Base-by-base conservation (phyloP, 768 basidiomycete genomes). In the Floccularia luteovirens region DNA sequence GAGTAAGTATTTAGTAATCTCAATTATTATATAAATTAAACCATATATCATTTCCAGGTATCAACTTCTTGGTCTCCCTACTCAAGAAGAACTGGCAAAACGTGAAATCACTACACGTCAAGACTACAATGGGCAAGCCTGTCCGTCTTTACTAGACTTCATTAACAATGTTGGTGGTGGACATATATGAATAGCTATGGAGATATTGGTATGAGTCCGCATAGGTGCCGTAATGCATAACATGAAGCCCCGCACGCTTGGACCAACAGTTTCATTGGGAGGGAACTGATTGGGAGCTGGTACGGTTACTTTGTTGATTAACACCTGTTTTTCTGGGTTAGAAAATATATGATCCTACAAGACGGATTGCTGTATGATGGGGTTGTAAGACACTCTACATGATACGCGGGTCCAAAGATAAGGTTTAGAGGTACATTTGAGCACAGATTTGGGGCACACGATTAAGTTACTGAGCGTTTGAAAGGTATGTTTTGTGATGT, bases 1-100 rank as follows among this genome's bases (percentile, higher is more conserved):
- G 58, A 83, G 89, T 91, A 53, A 38, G 85, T 62, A 31, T 23
- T 21, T 24, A 7, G 24, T 4, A 20, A 21, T 16, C 13, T 19
- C n/a, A 33, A 20, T 27, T 3, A 8, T 5, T 19, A 8, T 28
- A 14, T 8, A 10, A 3, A 43, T 11, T 47, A 44, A 46, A 50
- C 39, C 20, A n/a, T 20, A 34, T 14, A 28, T 28, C 31, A 27
- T 13, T 25, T 31, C 25, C 33, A 90, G 89, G 90, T 66, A 94
- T 98, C 77, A 99, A 99, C 82, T 99, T 99, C 80, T 78, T 99
- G 55, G 91, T 99, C 58, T 98, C 96, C 14, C 70, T 99, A 46
- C 80, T 99, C 62, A 98, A 98, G 81, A 99, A 99, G 79, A 89
- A 94, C 73, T 90, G 92, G 92, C 96, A 98, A 67, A 99, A 98